Evolutionary conservation across 2,329 filamentous ascomycete species (phyloP).

Genomic region (Clonostachys chloroleuca): DNA sequence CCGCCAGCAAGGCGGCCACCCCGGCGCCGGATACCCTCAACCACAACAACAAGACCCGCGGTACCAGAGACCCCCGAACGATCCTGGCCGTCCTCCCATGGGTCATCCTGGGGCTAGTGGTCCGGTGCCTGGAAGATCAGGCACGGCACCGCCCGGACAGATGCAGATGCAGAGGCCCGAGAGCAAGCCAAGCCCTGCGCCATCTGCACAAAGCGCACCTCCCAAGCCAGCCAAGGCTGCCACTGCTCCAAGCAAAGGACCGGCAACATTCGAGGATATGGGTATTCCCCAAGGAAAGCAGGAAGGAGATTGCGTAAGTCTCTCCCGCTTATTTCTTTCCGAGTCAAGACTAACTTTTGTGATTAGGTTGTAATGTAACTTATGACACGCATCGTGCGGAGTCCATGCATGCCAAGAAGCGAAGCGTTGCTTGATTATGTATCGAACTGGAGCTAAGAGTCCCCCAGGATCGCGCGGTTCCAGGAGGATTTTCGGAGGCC

Average conservation of each 20-base stretch:
- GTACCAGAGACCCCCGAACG: not conserved
- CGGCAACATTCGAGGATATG: constrained; percentile 98
- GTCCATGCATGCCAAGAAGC: too few species aligned
- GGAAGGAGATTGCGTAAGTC: constrained; percentile 85
- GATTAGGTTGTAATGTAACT: constrained; percentile 1
- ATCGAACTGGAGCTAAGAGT: too few species aligned
- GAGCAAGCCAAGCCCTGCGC: constrained; percentile 9
- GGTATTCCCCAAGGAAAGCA: constrained; percentile 81
- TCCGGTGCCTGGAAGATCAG: constrained; percentile 21
- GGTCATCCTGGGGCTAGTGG: constrained; percentile 5
- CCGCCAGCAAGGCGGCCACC: not conserved
- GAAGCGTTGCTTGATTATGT: too few species aligned
- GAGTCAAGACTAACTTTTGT: not conserved
- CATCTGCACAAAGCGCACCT: constrained; percentile 20
- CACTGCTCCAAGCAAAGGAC: constrained; percentile 55
- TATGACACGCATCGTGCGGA: not conserved
- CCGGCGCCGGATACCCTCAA: not conserved
- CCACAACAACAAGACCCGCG: not conserved
- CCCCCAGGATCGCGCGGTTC: too few species aligned
- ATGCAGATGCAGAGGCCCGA: constrained; percentile 17
- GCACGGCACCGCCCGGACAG: constrained; percentile 29
- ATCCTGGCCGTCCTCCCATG: constrained; percentile 1
- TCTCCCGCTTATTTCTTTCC: not conserved
- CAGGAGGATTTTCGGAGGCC: too few species aligned
- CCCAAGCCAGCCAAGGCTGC: constrained; percentile 20